Base-by-base conservation (phyloP, 164 flowering plant genomes). In the Tetracentron sinense region DNA sequence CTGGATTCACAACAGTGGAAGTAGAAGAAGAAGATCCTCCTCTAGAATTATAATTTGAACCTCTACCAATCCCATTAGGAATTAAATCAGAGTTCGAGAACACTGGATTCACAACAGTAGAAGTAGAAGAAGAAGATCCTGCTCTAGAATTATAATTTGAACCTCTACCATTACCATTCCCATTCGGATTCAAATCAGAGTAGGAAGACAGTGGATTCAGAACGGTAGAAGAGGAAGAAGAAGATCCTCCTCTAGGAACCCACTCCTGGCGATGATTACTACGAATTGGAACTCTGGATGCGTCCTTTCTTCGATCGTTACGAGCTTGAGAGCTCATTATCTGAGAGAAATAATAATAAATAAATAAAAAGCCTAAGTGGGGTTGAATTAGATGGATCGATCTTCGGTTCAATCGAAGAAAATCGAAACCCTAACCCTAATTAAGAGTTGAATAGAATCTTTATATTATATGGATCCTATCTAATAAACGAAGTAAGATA, bases 171-270 rank as follows among this genome's bases (percentile, higher is more conserved):
- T 66, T n/a, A n/a, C n/a, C n/a, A n/a, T n/a, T 61, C 15, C 46
- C 69, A 56, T 55, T 67, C 2, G 58, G 57, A 55, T 63, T 61
- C 0, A 52, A 30, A 31, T 61, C 56, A 61, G 29, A 44, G 54
- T 33, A 48, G 50, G 64, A n/a, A n/a, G n/a, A 28, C 0, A 72
- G 56, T 1, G 62, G 69, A 47, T 69, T 70, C 49, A 49, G 60
- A 44, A 23, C 49, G 6, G 61, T 10, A 6, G 33, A 26, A 27
- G 31, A 51, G 21, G 80, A 66, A n/a, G n/a, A n/a, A n/a, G n/a
- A n/a, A n/a, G n/a, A n/a, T n/a, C n/a, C n/a, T 47, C 87, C 87
- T 72, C 87, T 78, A 0, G 90, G 87, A 8, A 86, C 72, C 95
- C 95, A 88, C 68, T 75, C 68, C 56, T 78, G 88, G 33, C 82